Evolutionary conservation across 2,329 filamentous ascomycete genomes (phyloP).

Genomic region (Aspergillus flavus): DNA sequence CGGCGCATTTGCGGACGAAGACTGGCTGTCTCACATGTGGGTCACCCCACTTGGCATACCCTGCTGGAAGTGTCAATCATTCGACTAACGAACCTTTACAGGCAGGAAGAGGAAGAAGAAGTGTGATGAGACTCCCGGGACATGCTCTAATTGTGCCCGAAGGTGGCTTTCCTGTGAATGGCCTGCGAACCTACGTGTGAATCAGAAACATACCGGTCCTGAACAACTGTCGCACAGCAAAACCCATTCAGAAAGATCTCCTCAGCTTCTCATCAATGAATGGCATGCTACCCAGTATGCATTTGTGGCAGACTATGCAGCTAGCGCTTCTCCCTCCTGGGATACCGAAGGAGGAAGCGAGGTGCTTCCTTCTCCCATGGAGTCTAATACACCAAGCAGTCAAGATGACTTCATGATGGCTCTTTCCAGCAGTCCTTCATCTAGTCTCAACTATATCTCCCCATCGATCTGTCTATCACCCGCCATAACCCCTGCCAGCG

Average conservation of each 20-base stretch:
- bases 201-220: background rate
- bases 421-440: no score
- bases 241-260: background rate
- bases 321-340: background rate
- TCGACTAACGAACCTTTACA: conserved; percentile 6
- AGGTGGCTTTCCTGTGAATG: conserved; percentile 21
- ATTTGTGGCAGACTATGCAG: background rate
- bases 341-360: background rate
- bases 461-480: background rate
- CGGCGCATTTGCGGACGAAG: conserved; percentile 31
- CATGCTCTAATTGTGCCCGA: conserved; percentile 24
- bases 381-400: background rate
- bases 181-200: conserved; percentile 1
- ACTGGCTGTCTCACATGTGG: conserved; percentile 31
- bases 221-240: background rate
- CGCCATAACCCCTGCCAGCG: conserved; percentile 12
- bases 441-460: background rate
- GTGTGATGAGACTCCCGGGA: conserved; percentile 24
- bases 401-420: background rate
- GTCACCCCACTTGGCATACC: background rate
- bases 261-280: background rate
- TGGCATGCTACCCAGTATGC: background rate
- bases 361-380: background rate
- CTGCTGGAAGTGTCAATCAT: background rate
- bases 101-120: conserved; percentile 30